Base-by-base conservation (phyloP, 176 grass and related monocot genomes). In the Oryza nivara region DNA sequence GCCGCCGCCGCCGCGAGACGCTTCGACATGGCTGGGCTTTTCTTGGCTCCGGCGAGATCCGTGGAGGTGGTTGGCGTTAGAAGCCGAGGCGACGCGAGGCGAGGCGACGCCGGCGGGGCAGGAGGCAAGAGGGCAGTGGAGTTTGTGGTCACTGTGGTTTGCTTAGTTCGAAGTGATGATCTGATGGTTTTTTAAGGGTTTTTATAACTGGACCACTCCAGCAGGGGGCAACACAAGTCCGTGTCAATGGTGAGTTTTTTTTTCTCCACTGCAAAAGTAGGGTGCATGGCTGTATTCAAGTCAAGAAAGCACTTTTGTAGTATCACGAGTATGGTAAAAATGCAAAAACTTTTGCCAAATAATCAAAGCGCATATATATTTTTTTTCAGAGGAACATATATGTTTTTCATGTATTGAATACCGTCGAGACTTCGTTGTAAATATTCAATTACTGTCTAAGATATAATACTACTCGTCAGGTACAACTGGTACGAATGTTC, bases 21-120 rank as follows among this genome's bases (percentile, higher is more conserved):
- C 73, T 70, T 66, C 75, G 70, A 22, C 92, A 93, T 93, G 60
- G 8, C 85, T 82, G 74, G 68, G 6, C 34, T 22, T 43, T 15
- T 74, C 60, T 73, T 54, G 54, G n/a, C 4, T 65, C 32, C 46
- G 74, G 6, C 48, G 23, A 23, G 23, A 23, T 23, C 23, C 23
- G 23, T 0, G n/a, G 48, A 32, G 45, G 74, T 7, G 22, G 7
- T 66, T 1, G 45, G 78, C 79, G 63, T 65, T 1, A 35, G 79
- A 83, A 74, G 68, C 43, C 11, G 0, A 30, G 28, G 0, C 28
- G 28, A 28, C 1, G n/a, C n/a, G 25, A 26, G 25, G 26, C 28
- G 71, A 71, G 14, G 17, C 11, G 34, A 60, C n/a, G 38, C 12
- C 6, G 8, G 17, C 2, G 47, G 49, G n/a, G n/a, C n/a, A 69